A percentile compares a stretch with the other conserved stretches of the same genome.
Evolutionary conservation across 2,329 filamentous ascomycete species (phyloP).

Genomic region (Phaeosphaeriaceae sp.): DNA sequence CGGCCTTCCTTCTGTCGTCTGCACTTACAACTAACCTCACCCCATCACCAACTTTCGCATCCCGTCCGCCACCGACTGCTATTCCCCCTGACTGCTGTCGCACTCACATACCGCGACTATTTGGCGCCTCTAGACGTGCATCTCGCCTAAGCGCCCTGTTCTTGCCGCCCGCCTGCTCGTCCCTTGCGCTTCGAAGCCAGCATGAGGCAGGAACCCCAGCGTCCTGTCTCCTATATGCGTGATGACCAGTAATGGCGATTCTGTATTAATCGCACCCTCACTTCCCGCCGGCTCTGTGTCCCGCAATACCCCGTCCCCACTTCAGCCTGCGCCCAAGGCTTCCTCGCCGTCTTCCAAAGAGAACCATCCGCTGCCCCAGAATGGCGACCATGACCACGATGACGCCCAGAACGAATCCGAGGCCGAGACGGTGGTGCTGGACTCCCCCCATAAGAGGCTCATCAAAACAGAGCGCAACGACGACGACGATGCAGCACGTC

Average conservation of each 20-base stretch:
- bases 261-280: conserved; percentile 39
- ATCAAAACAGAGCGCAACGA: conserved; percentile 50
- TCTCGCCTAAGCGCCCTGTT: conserved; percentile 28
- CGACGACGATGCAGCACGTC: conserved; percentile 31
- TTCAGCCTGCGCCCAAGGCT: conserved; percentile 17
- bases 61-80: conserved; percentile 15
- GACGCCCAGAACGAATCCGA: conserved; percentile 55
- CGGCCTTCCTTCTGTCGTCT: conserved; percentile 9
- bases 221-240: conserved; percentile 47
- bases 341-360: conserved; percentile 28
- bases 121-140: not conserved
- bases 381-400: conserved; percentile 34
- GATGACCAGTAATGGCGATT: conserved; percentile 49
- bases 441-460: conserved; percentile 46
- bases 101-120: conserved; percentile 10
- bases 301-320: conserved; percentile 16
- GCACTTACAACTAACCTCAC: conserved; percentile 11
- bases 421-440: conserved; percentile 58
- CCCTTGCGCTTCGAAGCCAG: conserved; percentile 39
- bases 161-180: conserved; percentile 23
- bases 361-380: conserved; percentile 21
- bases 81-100: conserved; percentile 18
- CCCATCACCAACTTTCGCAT: conserved; percentile 9
- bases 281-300: conserved; percentile 22
- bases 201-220: conserved; percentile 48